phyloP scores from a whole-genome alignment of 78 protist species.

The Guillardia theta region DNA sequence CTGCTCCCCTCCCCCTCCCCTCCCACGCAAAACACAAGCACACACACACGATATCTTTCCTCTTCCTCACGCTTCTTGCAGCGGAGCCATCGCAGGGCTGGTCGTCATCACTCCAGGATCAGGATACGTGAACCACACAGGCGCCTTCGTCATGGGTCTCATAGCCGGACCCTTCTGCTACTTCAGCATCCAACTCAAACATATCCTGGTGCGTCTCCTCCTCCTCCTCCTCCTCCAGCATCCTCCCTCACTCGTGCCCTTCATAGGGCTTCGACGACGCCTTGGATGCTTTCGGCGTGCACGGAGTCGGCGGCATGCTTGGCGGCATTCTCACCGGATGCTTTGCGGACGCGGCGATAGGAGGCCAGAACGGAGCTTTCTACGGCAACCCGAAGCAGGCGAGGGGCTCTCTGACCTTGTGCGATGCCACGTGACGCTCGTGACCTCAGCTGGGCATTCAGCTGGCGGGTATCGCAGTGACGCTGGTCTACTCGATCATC shows the following conservation, averaged over 20 bases:
- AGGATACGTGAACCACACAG: neutral
- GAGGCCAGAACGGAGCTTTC: neutral
- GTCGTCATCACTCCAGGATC: neutral
- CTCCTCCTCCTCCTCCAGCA: no score
- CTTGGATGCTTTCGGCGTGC: slow-evolving; percentile 21
- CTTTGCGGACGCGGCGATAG: neutral
- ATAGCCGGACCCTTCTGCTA: neutral
- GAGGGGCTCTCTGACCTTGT: no score
- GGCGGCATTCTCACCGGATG: slow-evolving; percentile 5
- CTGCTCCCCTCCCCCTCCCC: neutral
- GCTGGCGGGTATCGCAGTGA: neutral
- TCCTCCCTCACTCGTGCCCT: neutral
- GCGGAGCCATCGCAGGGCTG: slow-evolving; percentile 24
- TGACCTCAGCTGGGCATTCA: neutral
- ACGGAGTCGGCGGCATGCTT: slow-evolving; percentile 36
- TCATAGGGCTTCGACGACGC: slow-evolving; percentile 24
- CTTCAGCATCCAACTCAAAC: neutral
- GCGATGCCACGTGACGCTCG: no score
- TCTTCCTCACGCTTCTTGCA: neutral
- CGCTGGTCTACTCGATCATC: neutral
- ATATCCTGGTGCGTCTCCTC: no score
- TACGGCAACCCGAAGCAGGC: neutral
- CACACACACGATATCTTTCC: neutral
- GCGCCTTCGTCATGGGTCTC: neutral
- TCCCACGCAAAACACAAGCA: neutral